Percentiles rank a stretch among this genome's conserved stretches.
Conservation (phyloP, 2,329 filamentous ascomycete genomes). For the Hymenoscyphus scutula region DNA sequence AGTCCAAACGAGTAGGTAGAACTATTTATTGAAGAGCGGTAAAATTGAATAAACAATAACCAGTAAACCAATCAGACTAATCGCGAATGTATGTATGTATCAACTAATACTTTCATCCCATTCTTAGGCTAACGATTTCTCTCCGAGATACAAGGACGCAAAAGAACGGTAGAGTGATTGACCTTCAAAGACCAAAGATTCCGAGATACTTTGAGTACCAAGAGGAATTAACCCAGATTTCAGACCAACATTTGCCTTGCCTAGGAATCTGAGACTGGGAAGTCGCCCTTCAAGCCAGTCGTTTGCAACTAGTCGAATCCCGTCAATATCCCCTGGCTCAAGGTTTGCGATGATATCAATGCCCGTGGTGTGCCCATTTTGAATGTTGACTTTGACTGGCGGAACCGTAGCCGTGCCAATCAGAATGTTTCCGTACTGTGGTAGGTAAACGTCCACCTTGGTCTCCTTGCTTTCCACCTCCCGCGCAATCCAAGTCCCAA, state of each 20-base stretch:
- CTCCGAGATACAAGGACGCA: conserved; percentile 59
- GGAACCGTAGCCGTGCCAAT: conserved; percentile 77
- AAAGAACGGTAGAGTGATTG: conserved; percentile 65
- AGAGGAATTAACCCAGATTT: conserved; percentile 78
- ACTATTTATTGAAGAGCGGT: background rate
- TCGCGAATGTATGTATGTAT: conserved; percentile 11
- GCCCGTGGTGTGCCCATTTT: conserved; percentile 72
- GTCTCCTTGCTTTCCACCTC: conserved; percentile 73
- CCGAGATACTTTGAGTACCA: conserved; percentile 71
- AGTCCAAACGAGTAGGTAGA: background rate
- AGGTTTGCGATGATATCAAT: conserved; percentile 79
- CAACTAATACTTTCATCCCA: conserved; percentile 13
- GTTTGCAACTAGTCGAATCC: conserved; percentile 76
- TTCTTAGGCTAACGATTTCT: conserved; percentile 47
- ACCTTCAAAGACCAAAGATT: conserved; percentile 82
- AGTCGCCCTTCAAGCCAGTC: conserved; percentile 84
- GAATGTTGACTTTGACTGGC: conserved; percentile 69
- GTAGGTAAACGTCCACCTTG: conserved; percentile 73
- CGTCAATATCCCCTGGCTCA: conserved; percentile 71
- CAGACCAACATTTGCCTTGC: conserved; percentile 69
- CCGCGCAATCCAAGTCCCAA: conserved; percentile 76
- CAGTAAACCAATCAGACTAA: conserved; percentile 25
- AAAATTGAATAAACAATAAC: conserved; percentile 4
- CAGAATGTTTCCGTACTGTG: conserved; percentile 75
- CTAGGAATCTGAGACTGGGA: conserved; percentile 66